A percentile compares a stretch with the other conserved stretches of the same genome.
Conservation (phyloP, 352 stramenopile genomes). For the Lagenidium giganteum region DNA sequence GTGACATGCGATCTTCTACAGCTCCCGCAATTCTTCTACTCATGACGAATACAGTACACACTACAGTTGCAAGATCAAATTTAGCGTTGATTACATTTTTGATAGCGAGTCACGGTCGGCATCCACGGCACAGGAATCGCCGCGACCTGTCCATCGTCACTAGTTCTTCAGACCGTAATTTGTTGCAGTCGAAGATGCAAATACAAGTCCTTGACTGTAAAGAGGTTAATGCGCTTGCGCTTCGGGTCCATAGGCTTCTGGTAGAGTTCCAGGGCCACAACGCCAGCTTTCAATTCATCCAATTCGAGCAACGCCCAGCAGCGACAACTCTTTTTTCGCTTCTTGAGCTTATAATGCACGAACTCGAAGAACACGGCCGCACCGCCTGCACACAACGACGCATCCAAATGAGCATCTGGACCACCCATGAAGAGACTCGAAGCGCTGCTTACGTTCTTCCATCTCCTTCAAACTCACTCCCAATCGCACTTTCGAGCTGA, state of each 20-base stretch:
- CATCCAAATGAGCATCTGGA: not conserved
- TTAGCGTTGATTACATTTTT: no score
- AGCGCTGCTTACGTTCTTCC: slow-evolving; percentile 35
- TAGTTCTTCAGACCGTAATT: not conserved
- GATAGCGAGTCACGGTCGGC: no score
- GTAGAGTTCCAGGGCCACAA: slow-evolving; percentile 59
- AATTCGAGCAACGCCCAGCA: slow-evolving; percentile 71
- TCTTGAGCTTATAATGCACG: slow-evolving; percentile 73
- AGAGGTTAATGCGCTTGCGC: slow-evolving; percentile 61
- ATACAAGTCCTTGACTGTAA: slow-evolving; percentile 71
- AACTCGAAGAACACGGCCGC: slow-evolving; percentile 66
- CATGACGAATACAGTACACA: no score
- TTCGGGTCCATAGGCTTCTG: slow-evolving; percentile 63
- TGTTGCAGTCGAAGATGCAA: slow-evolving; percentile 36
- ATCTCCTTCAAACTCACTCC: slow-evolving; percentile 42
- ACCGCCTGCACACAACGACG: slow-evolving; percentile 24
- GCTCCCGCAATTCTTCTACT: no score
- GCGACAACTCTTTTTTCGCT: slow-evolving; percentile 70
- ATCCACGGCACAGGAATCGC: no score
- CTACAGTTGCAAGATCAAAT: no score
- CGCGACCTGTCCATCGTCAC: slow-evolving; percentile 16
- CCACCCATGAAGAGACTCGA: not conserved
- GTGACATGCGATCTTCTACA: no score
- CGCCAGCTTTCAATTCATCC: slow-evolving; percentile 41
- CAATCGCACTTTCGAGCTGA: slow-evolving; percentile 39